Evolutionary conservation across 2,329 filamentous ascomycete species (phyloP), one percentile per base, ranked within the genome.

Genomic region (Arthrobotrys sphaeroides): DNA sequence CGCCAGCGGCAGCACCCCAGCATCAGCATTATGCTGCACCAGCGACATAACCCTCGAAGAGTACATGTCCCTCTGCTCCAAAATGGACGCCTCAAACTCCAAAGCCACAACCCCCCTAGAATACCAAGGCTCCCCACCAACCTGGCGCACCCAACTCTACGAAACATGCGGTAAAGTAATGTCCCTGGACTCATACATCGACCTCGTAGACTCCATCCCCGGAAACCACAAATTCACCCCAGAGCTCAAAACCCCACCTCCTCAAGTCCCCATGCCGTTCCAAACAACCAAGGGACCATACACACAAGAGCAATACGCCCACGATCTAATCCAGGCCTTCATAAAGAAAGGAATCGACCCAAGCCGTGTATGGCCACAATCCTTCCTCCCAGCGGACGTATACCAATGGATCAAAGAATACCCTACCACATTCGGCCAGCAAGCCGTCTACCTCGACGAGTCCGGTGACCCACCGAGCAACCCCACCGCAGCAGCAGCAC

Each of bases 211-310:
- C 78, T 81, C 82, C 1, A 84, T 88, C 43, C 72, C 72, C n/a
- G 72, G 72, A 33, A 89, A 87, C 38, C 84, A 90, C 7, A 85
- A 88, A 78, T 91, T 90, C 82, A 90, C 88, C 0, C 86, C 88
- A 3, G 89, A 91, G 82, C 85, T 91, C 31, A 92, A 92, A 84
- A 87, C 87, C 0, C 89, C 88, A 36, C 72, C 72, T 0, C 16
- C 57, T 0, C 84, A 87, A 78, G 87, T 91, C n/a, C 80, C 84
- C n/a, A 91, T 92, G 89, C 90, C 90, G 0, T 92, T 90, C 80
- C 80, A 85, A 18, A 67, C 73, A 40, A 73, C 67, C 6, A 10
- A 67, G 43, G 84, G 84, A 65, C 80, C 85, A 80, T 91, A 90
- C 83, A 91, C 90, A 0, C 89, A 90, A 80, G 83, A 87, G 78